phyloP scores from a whole-genome alignment of 768 basidiomycete species.

The Ramaria rubella region DNA sequence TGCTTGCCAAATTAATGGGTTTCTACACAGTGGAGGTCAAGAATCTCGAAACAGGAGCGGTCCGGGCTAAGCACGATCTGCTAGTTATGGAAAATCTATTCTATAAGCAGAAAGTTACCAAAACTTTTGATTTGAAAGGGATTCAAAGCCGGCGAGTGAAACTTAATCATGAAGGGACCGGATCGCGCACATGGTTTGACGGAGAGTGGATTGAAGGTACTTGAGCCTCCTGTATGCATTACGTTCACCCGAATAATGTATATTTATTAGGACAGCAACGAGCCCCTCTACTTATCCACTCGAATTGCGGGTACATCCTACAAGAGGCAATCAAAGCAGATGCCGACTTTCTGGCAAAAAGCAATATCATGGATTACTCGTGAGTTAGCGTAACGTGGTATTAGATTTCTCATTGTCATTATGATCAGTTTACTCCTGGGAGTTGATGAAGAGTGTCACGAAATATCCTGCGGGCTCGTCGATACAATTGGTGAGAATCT shows the following conservation, averaged over 20 bases:
- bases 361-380: conserved; percentile 88
- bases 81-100: conserved; percentile 86
- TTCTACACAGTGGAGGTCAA: conserved; percentile 75
- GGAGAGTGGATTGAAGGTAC: conserved; percentile 80
- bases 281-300: conserved; percentile 56
- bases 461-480: conserved; percentile 73
- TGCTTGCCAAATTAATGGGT: conserved; percentile 72
- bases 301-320: conserved; percentile 67
- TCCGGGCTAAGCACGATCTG: conserved; percentile 65
- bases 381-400: too few relatives aligned
- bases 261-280: conserved; percentile 50
- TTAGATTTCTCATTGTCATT: too few relatives aligned
- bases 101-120: conserved; percentile 56
- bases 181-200: conserved; percentile 58
- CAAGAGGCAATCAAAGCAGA: conserved; percentile 63
- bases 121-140: conserved; percentile 79
- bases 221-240: conserved; percentile 5
- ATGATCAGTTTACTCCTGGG: conserved; percentile 60
- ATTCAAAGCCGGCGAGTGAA: conserved; percentile 74
- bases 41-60: conserved; percentile 60
- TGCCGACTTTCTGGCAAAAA: conserved; percentile 64
- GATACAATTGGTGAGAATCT: conserved; percentile 62
- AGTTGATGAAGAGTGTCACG: conserved; percentile 56
- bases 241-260: background rate
- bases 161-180: conserved; percentile 28